These are phyloP conservation scores for Chytriomyces sp. DNA, from an alignment of 192 early-diverging fungal genomes.

Conservation along the genomic window DNA sequence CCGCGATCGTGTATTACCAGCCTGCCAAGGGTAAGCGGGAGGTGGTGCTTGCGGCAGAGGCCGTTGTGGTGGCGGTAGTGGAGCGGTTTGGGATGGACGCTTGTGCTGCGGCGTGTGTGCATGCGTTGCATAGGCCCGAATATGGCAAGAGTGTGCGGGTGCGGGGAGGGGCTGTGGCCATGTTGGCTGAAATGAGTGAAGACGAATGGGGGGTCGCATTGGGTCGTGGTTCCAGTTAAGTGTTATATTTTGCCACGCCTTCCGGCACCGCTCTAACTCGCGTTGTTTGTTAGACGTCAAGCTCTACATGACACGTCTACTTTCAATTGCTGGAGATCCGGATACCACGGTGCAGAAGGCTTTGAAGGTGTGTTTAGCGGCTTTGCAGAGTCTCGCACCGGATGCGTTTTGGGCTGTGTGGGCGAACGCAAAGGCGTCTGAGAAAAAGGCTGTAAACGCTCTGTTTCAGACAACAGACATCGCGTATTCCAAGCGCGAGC, in stretches of 20 bases:
- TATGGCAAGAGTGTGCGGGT: constrained; percentile 29
- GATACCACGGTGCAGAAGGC: constrained; percentile 10
- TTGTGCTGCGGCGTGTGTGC: constrained; percentile 12
- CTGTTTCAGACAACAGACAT: constrained; percentile 19
- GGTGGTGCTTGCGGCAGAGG: background rate
- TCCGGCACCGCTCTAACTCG: too few species aligned
- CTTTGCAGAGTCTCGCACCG: background rate
- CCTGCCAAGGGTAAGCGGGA: constrained; percentile 10
- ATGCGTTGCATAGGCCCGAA: constrained; percentile 27
- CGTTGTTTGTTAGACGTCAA: constrained; percentile 16
- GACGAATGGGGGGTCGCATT: constrained; percentile 25
- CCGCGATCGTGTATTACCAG: constrained; percentile 19
- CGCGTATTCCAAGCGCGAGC: background rate
- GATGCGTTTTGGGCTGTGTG: constrained; percentile 23
- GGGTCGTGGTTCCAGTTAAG: background rate
- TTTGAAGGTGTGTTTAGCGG: constrained; percentile 8
- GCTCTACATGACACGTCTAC: constrained; percentile 5
- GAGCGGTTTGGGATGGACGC: constrained; percentile 17
- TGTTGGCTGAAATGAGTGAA: constrained; percentile 28
- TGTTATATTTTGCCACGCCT: background rate
- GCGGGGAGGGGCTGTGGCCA: constrained; percentile 15
- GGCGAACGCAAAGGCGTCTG: constrained; percentile 7
- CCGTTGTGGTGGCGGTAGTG: background rate
- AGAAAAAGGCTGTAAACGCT: constrained; percentile 24
- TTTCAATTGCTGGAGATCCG: background rate